Evolutionary conservation across 305 asterid species (phyloP).

Genomic region (Coffea humblotiana): DNA sequence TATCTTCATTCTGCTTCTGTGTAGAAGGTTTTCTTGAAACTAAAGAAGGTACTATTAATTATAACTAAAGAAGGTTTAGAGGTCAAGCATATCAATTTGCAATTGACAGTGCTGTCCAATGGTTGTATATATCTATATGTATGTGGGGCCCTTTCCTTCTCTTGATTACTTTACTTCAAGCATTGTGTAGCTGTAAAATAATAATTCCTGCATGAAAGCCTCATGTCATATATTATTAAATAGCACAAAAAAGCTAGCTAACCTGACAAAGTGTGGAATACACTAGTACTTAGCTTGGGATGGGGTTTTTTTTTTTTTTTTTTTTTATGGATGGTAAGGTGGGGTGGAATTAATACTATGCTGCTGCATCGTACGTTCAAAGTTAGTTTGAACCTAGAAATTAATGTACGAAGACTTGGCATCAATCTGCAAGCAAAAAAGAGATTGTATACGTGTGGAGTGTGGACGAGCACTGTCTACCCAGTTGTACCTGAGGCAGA

Average conservation of each 20-base stretch:
- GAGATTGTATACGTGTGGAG: neutral
- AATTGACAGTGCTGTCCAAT: neutral
- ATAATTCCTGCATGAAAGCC: neutral
- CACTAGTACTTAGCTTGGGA: too few species aligned
- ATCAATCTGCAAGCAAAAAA: neutral
- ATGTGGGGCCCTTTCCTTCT: neutral
- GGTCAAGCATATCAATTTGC: neutral
- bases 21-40: neutral
- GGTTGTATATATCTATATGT: neutral
- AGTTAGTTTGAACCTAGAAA: neutral
- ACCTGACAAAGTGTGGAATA: neutral
- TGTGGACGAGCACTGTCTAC: neutral
- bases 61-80: neutral
- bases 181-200: neutral
- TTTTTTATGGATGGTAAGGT: too few species aligned
- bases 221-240: too few species aligned
- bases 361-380: too few species aligned
- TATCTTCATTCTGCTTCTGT: neutral
- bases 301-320: too few species aligned
- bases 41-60: neutral
- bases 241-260: neutral
- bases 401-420: neutral
- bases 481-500: neutral
- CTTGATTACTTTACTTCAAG: neutral
- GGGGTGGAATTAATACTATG: too few species aligned